Percentiles rank a stretch among this genome's conserved stretches.
phyloP scores from a whole-genome alignment of 2,329 filamentous ascomycete genomes.

The Xylaria sp. region DNA sequence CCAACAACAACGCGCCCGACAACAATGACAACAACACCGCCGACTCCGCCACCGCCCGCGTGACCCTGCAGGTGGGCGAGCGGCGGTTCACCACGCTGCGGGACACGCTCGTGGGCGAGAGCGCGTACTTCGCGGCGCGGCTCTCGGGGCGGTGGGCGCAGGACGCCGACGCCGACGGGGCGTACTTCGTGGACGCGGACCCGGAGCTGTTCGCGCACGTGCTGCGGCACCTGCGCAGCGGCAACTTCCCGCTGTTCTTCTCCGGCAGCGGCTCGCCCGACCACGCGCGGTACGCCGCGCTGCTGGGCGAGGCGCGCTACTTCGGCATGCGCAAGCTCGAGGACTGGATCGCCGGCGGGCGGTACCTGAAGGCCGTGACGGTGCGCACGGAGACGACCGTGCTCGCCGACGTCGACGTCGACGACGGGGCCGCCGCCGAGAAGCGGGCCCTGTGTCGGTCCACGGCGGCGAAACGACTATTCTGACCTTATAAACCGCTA shows the following conservation, averaged over 20 bases:
- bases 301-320: constrained; percentile 39
- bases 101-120: constrained; percentile 26
- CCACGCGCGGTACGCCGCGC: constrained; percentile 36
- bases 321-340: constrained; percentile 37
- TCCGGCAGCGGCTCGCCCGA: constrained; percentile 34
- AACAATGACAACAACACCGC: too few relatives aligned
- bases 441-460: too few relatives aligned
- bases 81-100: constrained; percentile 24
- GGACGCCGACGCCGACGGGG: constrained; percentile 33
- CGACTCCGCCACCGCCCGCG: too few relatives aligned
- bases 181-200: constrained; percentile 44
- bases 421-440: not conserved
- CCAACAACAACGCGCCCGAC: too few relatives aligned
- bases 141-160: constrained; percentile 31
- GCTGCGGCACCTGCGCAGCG: constrained; percentile 39
- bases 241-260: constrained; percentile 41
- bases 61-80: constrained; percentile 25
- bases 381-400: constrained; percentile 4
- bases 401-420: not conserved
- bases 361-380: constrained; percentile 29
- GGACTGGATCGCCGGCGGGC: constrained; percentile 35
- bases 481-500: too few relatives aligned
- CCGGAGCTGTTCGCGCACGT: constrained; percentile 40
- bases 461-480: too few relatives aligned
- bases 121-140: constrained; percentile 28